Evolutionary conservation across 75 land plant species (phyloP).

Genomic region (Pinus tabuliformis): DNA sequence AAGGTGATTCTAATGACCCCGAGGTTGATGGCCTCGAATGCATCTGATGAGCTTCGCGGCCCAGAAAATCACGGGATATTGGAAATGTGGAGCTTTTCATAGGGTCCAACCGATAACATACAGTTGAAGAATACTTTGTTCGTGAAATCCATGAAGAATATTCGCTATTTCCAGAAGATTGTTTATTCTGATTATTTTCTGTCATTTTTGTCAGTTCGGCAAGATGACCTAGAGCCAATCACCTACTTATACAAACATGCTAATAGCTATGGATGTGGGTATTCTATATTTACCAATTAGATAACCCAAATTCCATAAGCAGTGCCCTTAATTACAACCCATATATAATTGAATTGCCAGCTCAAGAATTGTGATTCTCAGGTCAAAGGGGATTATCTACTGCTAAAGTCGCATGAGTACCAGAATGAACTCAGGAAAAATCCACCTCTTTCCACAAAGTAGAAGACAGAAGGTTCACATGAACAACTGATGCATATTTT

Average conservation of each 20-base stretch:
- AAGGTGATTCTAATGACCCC: not conserved
- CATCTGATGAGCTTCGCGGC: too few relatives aligned
- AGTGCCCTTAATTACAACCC: not conserved
- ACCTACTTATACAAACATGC: too few relatives aligned
- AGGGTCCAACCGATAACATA: slow-evolving; percentile 24
- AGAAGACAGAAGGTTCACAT: too few relatives aligned
- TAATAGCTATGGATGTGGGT: not conserved
- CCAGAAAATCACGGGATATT: slow-evolving; percentile 1
- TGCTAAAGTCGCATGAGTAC: not conserved
- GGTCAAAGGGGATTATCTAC: not conserved
- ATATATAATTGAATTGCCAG: not conserved
- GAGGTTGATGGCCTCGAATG: not conserved
- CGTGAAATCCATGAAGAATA: slow-evolving; percentile 37
- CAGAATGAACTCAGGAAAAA: not conserved
- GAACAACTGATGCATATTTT: not conserved
- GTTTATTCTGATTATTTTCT: not conserved
- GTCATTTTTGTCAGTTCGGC: not conserved
- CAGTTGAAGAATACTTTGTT: slow-evolving; percentile 38
- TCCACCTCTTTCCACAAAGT: not conserved
- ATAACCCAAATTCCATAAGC: not conserved
- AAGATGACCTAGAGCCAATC: not conserved
- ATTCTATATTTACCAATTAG: not conserved
- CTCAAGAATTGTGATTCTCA: not conserved
- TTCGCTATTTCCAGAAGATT: not conserved
- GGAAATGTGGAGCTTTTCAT: not conserved